These are phyloP conservation scores for Backusella parvicylindrica DNA, from an alignment of 192 early-diverging fungal species.

Conservation along the genomic window DNA sequence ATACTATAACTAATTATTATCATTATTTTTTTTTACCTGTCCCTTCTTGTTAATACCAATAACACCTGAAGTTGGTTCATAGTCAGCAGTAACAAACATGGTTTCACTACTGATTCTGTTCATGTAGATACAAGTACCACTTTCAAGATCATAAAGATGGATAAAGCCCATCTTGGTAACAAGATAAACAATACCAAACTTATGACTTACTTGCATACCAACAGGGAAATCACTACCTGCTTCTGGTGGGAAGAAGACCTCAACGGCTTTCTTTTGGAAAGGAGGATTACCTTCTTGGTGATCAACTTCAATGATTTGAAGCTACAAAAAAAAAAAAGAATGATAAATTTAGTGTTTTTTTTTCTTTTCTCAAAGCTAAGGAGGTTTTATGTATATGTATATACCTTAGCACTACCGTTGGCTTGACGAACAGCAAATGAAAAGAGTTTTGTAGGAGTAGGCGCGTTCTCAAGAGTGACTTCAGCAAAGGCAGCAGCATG, in stretches of 20 bases:
- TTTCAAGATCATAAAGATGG: constrained; percentile 95
- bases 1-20: neutral
- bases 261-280: constrained; percentile 87
- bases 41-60: constrained; percentile 97
- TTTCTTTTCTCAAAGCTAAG: no score
- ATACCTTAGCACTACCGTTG: constrained; percentile 74
- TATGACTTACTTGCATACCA: constrained; percentile 91
- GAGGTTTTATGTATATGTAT: neutral
- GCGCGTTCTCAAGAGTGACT: constrained; percentile 71
- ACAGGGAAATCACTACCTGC: constrained; percentile 95
- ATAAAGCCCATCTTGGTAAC: constrained; percentile 99
- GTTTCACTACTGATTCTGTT: constrained; percentile 97
- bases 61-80: constrained; percentile 80
- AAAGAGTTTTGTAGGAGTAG: constrained; percentile 83
- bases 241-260: constrained; percentile 97
- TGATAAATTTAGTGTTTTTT: neutral
- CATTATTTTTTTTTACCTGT: constrained; percentile 49
- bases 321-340: constrained; percentile 37
- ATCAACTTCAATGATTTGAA: constrained; percentile 96
- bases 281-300: constrained; percentile 88
- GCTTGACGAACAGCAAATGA: constrained; percentile 86
- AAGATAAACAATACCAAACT: constrained; percentile 92
- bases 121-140: constrained; percentile 93
- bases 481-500: constrained; percentile 96
- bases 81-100: constrained; percentile 94